These are phyloP conservation scores for Clonostachys solani DNA, from an alignment of 2,329 filamentous ascomycete species.

Conservation along the genomic window DNA sequence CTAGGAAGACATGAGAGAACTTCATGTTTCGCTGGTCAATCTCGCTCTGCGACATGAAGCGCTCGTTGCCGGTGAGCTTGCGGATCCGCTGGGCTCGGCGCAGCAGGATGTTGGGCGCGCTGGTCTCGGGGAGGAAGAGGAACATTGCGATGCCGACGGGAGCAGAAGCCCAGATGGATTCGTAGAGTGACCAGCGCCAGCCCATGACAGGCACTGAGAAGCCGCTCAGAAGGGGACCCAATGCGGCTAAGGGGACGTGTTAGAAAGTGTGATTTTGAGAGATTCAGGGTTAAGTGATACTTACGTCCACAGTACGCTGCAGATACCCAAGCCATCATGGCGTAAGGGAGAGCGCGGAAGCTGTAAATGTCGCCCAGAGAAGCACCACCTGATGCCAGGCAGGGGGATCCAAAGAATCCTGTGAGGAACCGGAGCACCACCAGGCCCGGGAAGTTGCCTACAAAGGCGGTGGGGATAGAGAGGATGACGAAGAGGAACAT, in stretches of 20 bases:
- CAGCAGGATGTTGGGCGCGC: conserved; percentile 52
- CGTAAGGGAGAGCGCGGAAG: conserved; percentile 50
- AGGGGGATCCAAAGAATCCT: conserved; percentile 63
- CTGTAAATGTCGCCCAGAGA: conserved; percentile 50
- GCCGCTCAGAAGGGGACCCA: conserved; percentile 57
- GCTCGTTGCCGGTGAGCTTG: conserved; percentile 50
- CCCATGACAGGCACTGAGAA: conserved; percentile 52
- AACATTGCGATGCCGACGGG: conserved; percentile 59
- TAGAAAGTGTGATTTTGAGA: conserved; percentile 25
- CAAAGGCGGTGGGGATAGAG: conserved; percentile 59
- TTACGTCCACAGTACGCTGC: conserved; percentile 42
- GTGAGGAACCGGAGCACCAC: conserved; percentile 61
- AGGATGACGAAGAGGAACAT: conserved; percentile 67
- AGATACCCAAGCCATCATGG: conserved; percentile 55
- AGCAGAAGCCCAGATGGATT: conserved; percentile 57
- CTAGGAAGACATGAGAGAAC: conserved; percentile 37
- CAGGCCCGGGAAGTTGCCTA: conserved; percentile 58
- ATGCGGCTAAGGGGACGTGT: conserved; percentile 31
- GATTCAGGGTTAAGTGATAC: conserved; percentile 14
- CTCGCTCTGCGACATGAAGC: conserved; percentile 58
- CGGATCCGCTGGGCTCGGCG: conserved; percentile 58
- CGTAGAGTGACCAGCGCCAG: conserved; percentile 64
- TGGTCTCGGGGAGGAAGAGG: conserved; percentile 61
- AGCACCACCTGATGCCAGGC: conserved; percentile 55
- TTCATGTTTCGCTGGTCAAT: conserved; percentile 55